Evolutionary conservation across 192 early-diverging fungal genomes (phyloP), one percentile per base, ranked within the genome.

Genomic region (Entomortierella beljakovae): DNA sequence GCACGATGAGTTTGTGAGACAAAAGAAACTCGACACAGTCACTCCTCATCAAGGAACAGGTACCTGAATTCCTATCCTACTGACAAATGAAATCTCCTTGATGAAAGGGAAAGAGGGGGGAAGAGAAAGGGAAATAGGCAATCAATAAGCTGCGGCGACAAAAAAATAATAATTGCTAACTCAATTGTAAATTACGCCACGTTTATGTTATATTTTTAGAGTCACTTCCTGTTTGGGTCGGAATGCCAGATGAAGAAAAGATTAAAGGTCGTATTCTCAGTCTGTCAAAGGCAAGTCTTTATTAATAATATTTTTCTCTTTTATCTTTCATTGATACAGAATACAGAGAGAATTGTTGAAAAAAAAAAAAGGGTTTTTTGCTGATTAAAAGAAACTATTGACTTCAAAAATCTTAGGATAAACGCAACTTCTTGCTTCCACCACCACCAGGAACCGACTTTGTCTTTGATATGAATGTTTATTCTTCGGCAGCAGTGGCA

Each of bases 391-490:
- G n/a, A n/a, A n/a, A n/a, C n/a, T n/a, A n/a, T n/a, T n/a, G n/a
- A n/a, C n/a, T n/a, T n/a, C n/a, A n/a, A n/a, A n/a, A n/a, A n/a
- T n/a, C n/a, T 5, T 68, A 90, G 87, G 85, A 92, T 68, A 83
- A 86, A 31, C 74, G 89, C 10, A 89, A 89, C 63, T 90, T 92
- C 64, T 61, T 89, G 26, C 84, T 88, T 28, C 62, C 81, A 35
- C 88, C 89, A 51, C 91, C 91, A 26, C 87, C 85, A 65, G 86
- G 84, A 49, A 85, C 85, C 10, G 84, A 81, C 48, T 91, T 90
- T 70, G 68, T 84, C 35, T 93, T 91, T 71, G 87, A 91, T 42
- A 77, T 93, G 68, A 70, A 77, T 32, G 71, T 73, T 13, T 91
- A 86, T 60, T 82, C 81, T 10, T 87, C 86, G 23, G 83, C 79